Evolutionary conservation across 345 rosid species (phyloP).

Genomic region (Rhodomyrtus tomentosa): DNA sequence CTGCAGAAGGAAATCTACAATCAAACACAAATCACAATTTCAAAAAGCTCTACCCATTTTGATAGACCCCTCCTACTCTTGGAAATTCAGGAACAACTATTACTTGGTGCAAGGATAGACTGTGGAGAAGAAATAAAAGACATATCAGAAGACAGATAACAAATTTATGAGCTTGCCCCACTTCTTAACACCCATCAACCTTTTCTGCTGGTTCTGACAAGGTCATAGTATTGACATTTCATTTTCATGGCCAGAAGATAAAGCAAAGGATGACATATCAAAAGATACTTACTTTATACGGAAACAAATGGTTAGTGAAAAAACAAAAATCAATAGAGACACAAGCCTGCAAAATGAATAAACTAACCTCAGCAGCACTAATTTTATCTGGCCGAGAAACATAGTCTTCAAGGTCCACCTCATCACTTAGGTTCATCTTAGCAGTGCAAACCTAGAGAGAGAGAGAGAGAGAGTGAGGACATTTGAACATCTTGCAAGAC

Average conservation of each 20-base stretch:
- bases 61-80: not conserved
- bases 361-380: constrained; percentile 97
- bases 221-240: not conserved
- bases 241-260: not conserved
- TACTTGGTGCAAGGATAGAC: not conserved
- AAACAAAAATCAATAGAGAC: not conserved
- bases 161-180: not conserved
- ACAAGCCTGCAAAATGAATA: not conserved
- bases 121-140: not conserved
- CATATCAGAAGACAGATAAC: not conserved
- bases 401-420: constrained; percentile 98
- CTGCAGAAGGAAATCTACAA: not conserved
- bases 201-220: not conserved
- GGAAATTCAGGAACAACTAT: not conserved
- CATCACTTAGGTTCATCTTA: constrained; percentile 93
- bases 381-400: constrained; percentile 98
- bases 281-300: not conserved
- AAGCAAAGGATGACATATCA: not conserved
- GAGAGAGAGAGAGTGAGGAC: not conserved
- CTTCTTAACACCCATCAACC: not conserved
- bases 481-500: not conserved
- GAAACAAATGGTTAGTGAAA: not conserved
- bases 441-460: constrained; percentile 85
- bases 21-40: not conserved
- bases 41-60: not conserved